These are phyloP conservation scores for Cephaloascus albidus DNA, from an alignment of 805 yeast species.

Conservation along the genomic window DNA sequence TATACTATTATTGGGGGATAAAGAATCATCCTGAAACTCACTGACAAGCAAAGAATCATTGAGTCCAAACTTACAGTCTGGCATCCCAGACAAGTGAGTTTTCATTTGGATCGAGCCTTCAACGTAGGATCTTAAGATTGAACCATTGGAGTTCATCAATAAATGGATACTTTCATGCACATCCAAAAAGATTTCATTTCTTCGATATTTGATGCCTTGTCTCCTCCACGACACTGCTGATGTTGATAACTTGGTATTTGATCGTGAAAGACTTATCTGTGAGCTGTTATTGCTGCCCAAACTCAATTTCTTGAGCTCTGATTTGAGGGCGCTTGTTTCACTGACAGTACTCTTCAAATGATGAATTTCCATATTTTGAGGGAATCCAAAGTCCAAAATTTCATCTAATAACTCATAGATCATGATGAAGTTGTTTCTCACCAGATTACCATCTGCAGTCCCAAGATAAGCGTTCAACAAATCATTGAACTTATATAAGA, in stretches of 20 bases:
- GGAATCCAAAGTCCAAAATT: conserved; percentile 69
- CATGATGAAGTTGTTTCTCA: conserved; percentile 57
- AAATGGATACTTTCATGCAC: conserved; percentile 70
- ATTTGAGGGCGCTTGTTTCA: conserved; percentile 6
- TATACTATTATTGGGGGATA: conserved; percentile 14
- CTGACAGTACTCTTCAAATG: conserved; percentile 23
- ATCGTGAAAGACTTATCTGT: background rate
- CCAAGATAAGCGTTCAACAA: conserved; percentile 35
- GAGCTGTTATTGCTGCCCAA: background rate
- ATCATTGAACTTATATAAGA: conserved; percentile 51
- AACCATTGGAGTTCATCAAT: conserved; percentile 56
- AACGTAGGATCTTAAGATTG: conserved; percentile 58
- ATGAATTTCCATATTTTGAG: conserved; percentile 51
- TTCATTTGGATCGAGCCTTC: conserved; percentile 69
- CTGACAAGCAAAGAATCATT: conserved; percentile 32
- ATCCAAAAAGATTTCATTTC: conserved; percentile 71
- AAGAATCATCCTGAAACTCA: conserved; percentile 10
- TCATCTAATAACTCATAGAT: conserved; percentile 77
- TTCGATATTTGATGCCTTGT: conserved; percentile 62
- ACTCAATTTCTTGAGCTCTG: conserved; percentile 3
- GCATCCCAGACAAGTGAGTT: conserved; percentile 72
- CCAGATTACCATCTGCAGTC: conserved; percentile 28
- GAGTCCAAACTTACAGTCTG: conserved; percentile 74
- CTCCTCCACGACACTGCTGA: conserved; percentile 58
- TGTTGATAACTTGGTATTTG: background rate